Evolutionary conservation across 129 eudicot genomes (phyloP), one percentile per base, ranked within the genome.

Genomic region (sunflower (Helianthus annuus)): DNA sequence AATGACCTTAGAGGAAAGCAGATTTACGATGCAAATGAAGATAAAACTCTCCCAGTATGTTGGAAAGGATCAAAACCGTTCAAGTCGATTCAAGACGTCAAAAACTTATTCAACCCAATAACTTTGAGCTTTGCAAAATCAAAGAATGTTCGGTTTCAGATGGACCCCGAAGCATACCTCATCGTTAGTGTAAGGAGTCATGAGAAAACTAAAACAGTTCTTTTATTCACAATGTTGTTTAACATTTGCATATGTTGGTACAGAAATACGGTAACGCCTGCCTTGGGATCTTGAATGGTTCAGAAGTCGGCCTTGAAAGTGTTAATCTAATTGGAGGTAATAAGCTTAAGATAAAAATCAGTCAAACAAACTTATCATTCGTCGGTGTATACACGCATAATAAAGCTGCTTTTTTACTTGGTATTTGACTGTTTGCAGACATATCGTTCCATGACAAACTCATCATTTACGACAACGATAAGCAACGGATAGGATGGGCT

Each of bases 391-490:
- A 48, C 38, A 38, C 1, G 5, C 55, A 4, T 71, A 9, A 40
- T 56, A 17, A 70, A 55, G 53, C 55, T 38, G 6, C 10, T 39
- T 56, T 24, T 48, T 40, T 40, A 40, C 54, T 40, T 55, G 44
- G 54, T 55, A 55, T 70, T 40, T 32, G 36, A 32, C 36, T 32
- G 36, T 32, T 32, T 70, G 76, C 76, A 71, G 76, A 60, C 34
- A 72, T 59, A 59, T 59, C 76, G 27, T 72, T 72, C 34, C 68
- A 45, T 45, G 68, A 72, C 48, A 59, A 72, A 72, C 16, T 72
- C 68, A n/a, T 72, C 68, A 29, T 59, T 32, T 72, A 59, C 10
- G 76, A 72, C 66, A 59, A 72, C 6, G 68, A 58, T 11, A 72
- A 45, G 19, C 68, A 72, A 9, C 38, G 16, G 68, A 72, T 72